Conservation (phyloP, 441 rosid species). For the Flueggea neowawraea region DNA sequence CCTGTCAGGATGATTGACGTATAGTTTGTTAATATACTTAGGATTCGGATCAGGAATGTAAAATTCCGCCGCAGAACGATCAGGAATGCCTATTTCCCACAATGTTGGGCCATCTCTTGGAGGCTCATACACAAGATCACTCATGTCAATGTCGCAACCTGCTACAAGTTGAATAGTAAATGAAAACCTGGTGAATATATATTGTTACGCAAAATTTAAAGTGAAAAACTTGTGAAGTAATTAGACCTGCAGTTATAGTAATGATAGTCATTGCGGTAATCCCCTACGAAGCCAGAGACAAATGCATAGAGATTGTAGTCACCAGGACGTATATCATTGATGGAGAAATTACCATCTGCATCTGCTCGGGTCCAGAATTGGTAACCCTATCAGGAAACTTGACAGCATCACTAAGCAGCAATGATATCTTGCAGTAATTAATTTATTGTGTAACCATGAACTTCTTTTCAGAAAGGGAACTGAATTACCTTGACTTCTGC, state of each 20-base stretch:
- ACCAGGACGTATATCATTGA: slow-evolving; percentile 28
- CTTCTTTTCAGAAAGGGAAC: background rate
- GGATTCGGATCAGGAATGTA: slow-evolving; percentile 66
- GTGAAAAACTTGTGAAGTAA: background rate
- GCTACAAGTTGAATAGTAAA: too few relatives aligned
- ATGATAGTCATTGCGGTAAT: slow-evolving; percentile 33
- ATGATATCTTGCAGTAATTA: background rate
- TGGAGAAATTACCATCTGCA: slow-evolving; percentile 39
- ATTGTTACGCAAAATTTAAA: too few relatives aligned
- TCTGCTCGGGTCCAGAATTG: slow-evolving; percentile 68
- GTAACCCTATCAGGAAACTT: slow-evolving; percentile 22
- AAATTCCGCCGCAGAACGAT: slow-evolving; percentile 70
- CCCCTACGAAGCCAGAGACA: slow-evolving; percentile 61
- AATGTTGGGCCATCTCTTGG: slow-evolving; percentile 73
- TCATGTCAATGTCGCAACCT: slow-evolving; percentile 20
- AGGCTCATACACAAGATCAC: slow-evolving; percentile 54
- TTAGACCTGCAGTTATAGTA: background rate
- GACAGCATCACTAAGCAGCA: background rate
- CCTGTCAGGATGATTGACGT: slow-evolving; percentile 26
- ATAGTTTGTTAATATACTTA: slow-evolving; percentile 49
- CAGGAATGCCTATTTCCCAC: slow-evolving; percentile 83
- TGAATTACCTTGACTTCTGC: slow-evolving; percentile 28
- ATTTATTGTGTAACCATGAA: background rate
- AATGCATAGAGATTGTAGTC: slow-evolving; percentile 49
- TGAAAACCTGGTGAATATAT: too few relatives aligned